phyloP scores from a whole-genome alignment of 352 stramenopile genomes.

The Stramenopiles sp. region DNA sequence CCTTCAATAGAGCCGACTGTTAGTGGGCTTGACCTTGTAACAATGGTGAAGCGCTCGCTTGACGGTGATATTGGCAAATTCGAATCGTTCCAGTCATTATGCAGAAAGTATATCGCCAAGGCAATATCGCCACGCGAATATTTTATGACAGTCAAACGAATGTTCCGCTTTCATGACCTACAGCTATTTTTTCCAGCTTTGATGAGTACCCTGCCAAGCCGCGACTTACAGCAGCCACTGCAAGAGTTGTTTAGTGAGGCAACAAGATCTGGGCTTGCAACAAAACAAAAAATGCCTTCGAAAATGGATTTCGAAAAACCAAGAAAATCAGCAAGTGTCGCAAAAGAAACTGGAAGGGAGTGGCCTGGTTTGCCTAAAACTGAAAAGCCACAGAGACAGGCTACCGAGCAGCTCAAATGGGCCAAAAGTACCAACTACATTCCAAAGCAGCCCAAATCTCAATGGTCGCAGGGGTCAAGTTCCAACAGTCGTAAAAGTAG shows the following conservation, averaged over 20 bases:
- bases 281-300: neutral
- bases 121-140: neutral
- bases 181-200: neutral
- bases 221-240: neutral
- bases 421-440: too few relatives aligned
- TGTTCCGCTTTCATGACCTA: neutral
- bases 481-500: neutral
- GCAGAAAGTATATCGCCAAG: neutral
- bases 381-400: neutral
- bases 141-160: neutral
- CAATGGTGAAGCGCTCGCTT: neutral
- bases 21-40: neutral
- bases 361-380: neutral
- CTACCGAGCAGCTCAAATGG: neutral
- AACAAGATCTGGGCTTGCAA: neutral
- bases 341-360: neutral
- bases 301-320: neutral
- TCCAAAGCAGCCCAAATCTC: too few relatives aligned
- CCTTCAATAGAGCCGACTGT: too few relatives aligned
- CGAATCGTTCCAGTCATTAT: neutral
- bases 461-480: too few relatives aligned
- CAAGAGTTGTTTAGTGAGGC: neutral
- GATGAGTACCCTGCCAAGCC: neutral
- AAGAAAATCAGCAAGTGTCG: neutral
- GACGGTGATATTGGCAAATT: neutral